Evolutionary conservation across 176 grass and related monocot species (phyloP), one percentile per base, ranked within the genome.

Genomic region (Tillandsia leiboldiana): DNA sequence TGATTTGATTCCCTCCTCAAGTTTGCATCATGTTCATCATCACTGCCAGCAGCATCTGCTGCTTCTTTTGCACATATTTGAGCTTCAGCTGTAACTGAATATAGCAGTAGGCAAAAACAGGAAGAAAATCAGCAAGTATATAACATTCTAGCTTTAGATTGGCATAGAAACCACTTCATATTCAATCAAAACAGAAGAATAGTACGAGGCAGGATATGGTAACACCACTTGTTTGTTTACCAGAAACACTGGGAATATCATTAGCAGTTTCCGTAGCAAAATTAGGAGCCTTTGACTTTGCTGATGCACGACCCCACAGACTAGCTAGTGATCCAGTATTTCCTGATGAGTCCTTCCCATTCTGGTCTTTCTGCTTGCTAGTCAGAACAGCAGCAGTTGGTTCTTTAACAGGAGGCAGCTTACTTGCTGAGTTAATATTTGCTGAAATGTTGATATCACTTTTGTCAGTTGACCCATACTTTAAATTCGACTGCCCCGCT

Each of bases 21-120:
- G 71, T 82, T 81, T 70, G 79, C 63, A 63, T 64, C 51, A 72
- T 68, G 56, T 2, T 70, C 59, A 67, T 99, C 95, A 51, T 87
- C 82, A 8, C 82, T 90, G 62, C 80, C 80, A 75, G 72, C 78
- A 28, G 49, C 82, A 78, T 86, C 73, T 58, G 69, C 80, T 67
- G 72, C 84, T 90, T 99, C 95, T 68, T 80, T 92, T 82, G 90
- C 90, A 84, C 80, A 86, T 82, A 99, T 94, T 69, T 94, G 87
- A 69, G 84, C 95, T 76, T 99, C 90, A 49, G 87, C 87, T 80
- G 90, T 88, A 77, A 77, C 87, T 99, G 84, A 72, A 90, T 70
- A 73, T 33, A 72, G 53, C 70, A 70, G 51, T 27, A 83, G 58
- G 28, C 2, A 13, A 26, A 64, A 22, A 51, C 56, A 0, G 64